Percentiles rank a stretch among this genome's conserved stretches.
phyloP scores from a whole-genome alignment of 2,329 filamentous ascomycete genomes.

The Pestalotiopsis sp. region DNA sequence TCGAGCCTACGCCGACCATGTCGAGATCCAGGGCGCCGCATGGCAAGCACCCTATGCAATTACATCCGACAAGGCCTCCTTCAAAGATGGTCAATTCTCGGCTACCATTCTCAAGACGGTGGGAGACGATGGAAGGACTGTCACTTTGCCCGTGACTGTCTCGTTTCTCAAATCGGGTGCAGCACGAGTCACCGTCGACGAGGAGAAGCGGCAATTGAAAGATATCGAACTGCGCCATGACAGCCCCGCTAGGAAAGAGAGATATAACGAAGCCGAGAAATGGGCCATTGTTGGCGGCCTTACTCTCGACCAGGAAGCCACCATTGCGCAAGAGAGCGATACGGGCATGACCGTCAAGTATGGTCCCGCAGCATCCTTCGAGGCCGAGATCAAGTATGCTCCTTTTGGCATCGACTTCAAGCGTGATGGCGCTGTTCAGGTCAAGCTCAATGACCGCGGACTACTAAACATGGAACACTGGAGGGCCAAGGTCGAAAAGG shows the following conservation, averaged over 20 bases:
- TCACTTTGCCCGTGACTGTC: slow-evolving; percentile 80
- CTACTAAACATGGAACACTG: slow-evolving; percentile 94
- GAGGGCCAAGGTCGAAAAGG: slow-evolving; percentile 79
- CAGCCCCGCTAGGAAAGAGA: slow-evolving; percentile 84
- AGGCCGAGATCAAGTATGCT: slow-evolving; percentile 80
- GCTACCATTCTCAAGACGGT: slow-evolving; percentile 83
- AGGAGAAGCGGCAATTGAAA: slow-evolving; percentile 86
- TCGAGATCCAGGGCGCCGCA: slow-evolving; percentile 61
- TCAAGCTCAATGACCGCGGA: slow-evolving; percentile 89
- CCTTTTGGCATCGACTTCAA: slow-evolving; percentile 89
- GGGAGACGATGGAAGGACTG: slow-evolving; percentile 64
- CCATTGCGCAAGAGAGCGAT: slow-evolving; percentile 67
- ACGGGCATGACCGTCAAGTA: slow-evolving; percentile 76
- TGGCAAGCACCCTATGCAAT: slow-evolving; percentile 86
- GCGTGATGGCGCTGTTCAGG: slow-evolving; percentile 77
- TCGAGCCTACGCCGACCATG: slow-evolving; percentile 83
- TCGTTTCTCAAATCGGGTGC: slow-evolving; percentile 90
- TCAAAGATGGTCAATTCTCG: slow-evolving; percentile 79
- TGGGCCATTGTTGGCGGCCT: slow-evolving; percentile 87
- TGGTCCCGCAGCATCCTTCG: slow-evolving; percentile 74
- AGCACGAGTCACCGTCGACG: slow-evolving; percentile 85
- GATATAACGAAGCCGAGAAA: slow-evolving; percentile 88
- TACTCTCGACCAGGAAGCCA: slow-evolving; percentile 70
- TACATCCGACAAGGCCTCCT: slow-evolving; percentile 68
- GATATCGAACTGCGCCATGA: slow-evolving; percentile 86